Base-by-base conservation (phyloP, 23 red algal genomes). In the Pyropia haitanensis region DNA sequence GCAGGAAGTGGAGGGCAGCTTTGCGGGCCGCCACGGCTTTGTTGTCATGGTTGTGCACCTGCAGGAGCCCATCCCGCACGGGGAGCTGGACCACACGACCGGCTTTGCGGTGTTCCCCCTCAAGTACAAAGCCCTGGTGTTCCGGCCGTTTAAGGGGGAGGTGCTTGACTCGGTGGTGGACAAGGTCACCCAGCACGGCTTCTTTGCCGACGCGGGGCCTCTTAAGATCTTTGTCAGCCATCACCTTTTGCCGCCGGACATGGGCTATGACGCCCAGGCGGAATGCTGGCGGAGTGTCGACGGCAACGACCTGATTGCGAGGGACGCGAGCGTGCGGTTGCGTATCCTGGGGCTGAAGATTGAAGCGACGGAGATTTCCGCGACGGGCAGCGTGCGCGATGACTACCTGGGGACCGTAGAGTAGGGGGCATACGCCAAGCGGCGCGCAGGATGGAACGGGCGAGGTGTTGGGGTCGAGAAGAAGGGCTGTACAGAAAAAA, bases 71-170 rank as follows among this genome's bases (percentile, higher is more conserved):
- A 71, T 91, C 28, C 94, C 94, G 1, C 66, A 55, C 10, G 94
- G 79, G 14, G 64, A 78, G 23, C 57, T 98, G 44, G 69, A 88
- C 29, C 72, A 80, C n/a, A 65, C 57, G 1, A 83, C 77, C 4
- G 94, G 94, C 13, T 68, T 76, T 57, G 94, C 94, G 5, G 65
- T 98, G 18, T 98, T 90, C 50, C 70, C 85, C 7, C 70, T 98
- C 19, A 56, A 76, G 22, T 98, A 91, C 53, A 72, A 90, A 63
- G 94, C 94, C 18, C 77, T 98, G 1, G 94, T 98, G 27, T 98
- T 90, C 65, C 94, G 94, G 22, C 94, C 94, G 12, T 98, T 98
- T 64, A 78, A 88, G 67, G 86, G 86, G 20, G 94, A 98, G 66
- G 85, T 90, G 17, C 33, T 98, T 65, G 85, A 98, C 64, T 74